Conservation (phyloP, 2,329 filamentous ascomycete genomes). For the Fusarium annulatum region DNA sequence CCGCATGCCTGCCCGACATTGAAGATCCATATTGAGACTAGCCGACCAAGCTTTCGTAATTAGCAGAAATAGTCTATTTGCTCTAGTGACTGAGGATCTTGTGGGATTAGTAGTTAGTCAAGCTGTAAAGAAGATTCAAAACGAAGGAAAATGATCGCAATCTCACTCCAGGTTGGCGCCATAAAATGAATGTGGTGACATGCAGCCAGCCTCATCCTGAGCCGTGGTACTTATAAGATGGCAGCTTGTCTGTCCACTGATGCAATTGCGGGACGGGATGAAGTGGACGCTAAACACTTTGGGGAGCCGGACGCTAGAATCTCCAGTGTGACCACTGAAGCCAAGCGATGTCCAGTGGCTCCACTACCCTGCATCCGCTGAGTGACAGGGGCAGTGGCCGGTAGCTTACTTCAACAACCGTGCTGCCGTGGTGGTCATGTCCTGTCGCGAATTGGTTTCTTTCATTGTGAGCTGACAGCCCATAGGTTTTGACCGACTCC, state of each 20-base stretch:
- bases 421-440: slow-evolving; percentile 19
- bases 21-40: slow-evolving; percentile 11
- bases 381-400: slow-evolving; percentile 25
- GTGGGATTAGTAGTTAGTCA: background rate
- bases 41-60: background rate
- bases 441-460: slow-evolving; percentile 26
- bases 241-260: background rate
- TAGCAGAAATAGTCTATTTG: background rate
- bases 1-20: slow-evolving; percentile 6
- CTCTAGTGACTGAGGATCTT: background rate
- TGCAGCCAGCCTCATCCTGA: background rate
- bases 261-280: slow-evolving; percentile 5
- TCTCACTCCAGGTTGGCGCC: background rate
- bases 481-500: slow-evolving; percentile 40
- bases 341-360: slow-evolving; percentile 20
- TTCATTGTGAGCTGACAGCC: slow-evolving; percentile 39
- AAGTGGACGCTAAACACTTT: slow-evolving; percentile 16
- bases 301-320: slow-evolving; percentile 19
- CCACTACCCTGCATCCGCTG: slow-evolving; percentile 34
- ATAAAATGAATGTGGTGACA: background rate
- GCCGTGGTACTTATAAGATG: background rate
- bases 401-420: slow-evolving; percentile 24
- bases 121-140: background rate
- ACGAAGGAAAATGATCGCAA: background rate
- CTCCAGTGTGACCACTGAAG: slow-evolving; percentile 19